Evolutionary conservation across 2,329 filamentous ascomycete species (phyloP).

Genomic region (Fusarium musae): DNA sequence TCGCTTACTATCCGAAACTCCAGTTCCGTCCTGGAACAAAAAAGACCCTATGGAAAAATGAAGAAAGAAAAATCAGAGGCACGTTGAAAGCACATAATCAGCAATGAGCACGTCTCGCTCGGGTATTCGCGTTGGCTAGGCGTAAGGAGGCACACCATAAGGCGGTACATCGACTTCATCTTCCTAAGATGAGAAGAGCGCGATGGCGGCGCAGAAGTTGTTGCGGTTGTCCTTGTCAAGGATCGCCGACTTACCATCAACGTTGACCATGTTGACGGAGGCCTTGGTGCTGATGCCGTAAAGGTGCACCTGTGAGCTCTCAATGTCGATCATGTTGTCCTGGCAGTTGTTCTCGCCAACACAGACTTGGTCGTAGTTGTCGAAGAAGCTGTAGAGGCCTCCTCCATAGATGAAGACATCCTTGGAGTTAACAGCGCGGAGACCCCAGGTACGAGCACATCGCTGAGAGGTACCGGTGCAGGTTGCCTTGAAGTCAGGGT

Average conservation of each 20-base stretch:
- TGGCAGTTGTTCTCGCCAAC: conserved; percentile 76
- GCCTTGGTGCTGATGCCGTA: conserved; percentile 81
- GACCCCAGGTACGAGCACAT: conserved; percentile 81
- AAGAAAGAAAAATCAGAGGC: conserved; percentile 27
- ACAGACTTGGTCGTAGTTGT: conserved; percentile 81
- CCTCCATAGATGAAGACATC: conserved; percentile 77
- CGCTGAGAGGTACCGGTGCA: conserved; percentile 59
- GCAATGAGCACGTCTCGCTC: background rate
- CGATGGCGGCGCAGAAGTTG: conserved; percentile 72
- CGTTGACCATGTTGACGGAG: conserved; percentile 76
- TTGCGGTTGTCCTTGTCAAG: conserved; percentile 71
- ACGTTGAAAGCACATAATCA: conserved; percentile 7
- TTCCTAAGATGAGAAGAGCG: conserved; percentile 46
- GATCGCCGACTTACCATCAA: conserved; percentile 65
- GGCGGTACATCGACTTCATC: conserved; percentile 1
- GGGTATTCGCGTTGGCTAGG: conserved; percentile 14
- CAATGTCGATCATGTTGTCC: conserved; percentile 79
- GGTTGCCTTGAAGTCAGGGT: conserved; percentile 72
- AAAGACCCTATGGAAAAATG: conserved; percentile 28
- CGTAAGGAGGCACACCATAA: conserved; percentile 9
- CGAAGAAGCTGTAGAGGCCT: conserved; percentile 84
- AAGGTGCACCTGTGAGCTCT: conserved; percentile 73
- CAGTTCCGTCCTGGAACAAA: conserved; percentile 29
- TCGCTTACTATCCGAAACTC: conserved; percentile 39
- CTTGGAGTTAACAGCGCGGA: conserved; percentile 74